phyloP scores from a whole-genome alignment of 208 protist species.

The Acanthamoeba castellanii region DNA sequence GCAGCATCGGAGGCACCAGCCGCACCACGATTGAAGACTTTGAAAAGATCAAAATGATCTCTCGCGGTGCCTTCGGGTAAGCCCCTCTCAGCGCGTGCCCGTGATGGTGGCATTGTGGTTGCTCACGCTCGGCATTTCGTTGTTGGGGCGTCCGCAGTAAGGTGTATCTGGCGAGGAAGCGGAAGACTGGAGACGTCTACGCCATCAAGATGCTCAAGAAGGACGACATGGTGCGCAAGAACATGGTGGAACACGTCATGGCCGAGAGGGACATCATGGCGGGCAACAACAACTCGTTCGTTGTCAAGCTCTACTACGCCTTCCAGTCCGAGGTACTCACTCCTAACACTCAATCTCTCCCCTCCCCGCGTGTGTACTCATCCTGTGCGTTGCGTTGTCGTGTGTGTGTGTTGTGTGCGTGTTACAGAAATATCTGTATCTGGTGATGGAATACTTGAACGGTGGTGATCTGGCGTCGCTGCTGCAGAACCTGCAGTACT shows the following conservation, averaged over 20 bases:
- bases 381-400: constrained; percentile 8
- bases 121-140: background rate
- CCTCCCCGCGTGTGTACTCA: background rate
- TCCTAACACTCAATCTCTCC: background rate
- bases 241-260: constrained; percentile 90
- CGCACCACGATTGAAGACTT: constrained; percentile 86
- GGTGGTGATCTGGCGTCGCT: constrained; percentile 89
- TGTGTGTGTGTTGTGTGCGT: constrained; percentile 44
- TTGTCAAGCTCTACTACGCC: constrained; percentile 90
- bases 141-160: background rate
- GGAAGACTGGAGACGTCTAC: constrained; percentile 87
- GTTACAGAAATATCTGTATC: constrained; percentile 83
- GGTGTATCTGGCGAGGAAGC: constrained; percentile 88
- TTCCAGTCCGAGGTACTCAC: constrained; percentile 86
- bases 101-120: background rate
- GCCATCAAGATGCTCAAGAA: constrained; percentile 91
- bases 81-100: background rate
- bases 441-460: constrained; percentile 91
- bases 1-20: constrained; percentile 12
- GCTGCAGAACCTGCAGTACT: constrained; percentile 82
- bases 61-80: constrained; percentile 87
- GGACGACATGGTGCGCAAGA: constrained; percentile 88
- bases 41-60: constrained; percentile 90
- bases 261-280: constrained; percentile 88
- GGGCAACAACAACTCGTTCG: constrained; percentile 86